Evolutionary conservation across 2,329 filamentous ascomycete species (phyloP).

Genomic region (Cordyceps cicadae): DNA sequence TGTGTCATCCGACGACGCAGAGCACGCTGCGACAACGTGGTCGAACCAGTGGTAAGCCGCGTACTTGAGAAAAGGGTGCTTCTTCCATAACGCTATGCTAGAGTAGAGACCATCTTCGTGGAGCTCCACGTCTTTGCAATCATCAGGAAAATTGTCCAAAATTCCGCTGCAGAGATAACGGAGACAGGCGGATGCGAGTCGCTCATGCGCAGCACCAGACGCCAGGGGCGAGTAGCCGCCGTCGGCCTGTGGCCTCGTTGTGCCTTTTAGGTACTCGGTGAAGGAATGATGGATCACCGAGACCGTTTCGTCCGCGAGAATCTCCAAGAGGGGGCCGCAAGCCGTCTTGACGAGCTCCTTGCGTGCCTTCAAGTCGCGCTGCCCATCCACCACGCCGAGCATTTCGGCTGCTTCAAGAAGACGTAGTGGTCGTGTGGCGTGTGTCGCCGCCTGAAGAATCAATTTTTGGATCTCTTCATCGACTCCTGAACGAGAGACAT

Average conservation of each 20-base stretch:
- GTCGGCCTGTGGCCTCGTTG: conserved; percentile 11
- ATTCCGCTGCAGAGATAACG: not conserved
- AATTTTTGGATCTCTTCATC: conserved; percentile 25
- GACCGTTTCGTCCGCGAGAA: conserved; percentile 36
- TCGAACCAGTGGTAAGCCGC: conserved; percentile 23
- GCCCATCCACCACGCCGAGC: conserved; percentile 12
- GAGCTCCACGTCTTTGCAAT: not conserved
- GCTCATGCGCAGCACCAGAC: not conserved
- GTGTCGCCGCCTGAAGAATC: conserved; percentile 33
- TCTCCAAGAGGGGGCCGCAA: conserved; percentile 37
- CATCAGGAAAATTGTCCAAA: not conserved
- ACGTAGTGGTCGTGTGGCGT: conserved; percentile 32
- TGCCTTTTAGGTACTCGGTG: conserved; percentile 34
- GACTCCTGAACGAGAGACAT: conserved; percentile 21
- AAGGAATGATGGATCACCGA: conserved; percentile 40
- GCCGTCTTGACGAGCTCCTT: conserved; percentile 32
- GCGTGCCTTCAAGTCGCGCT: conserved; percentile 18
- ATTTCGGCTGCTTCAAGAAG: conserved; percentile 31
- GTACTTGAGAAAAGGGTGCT: conserved; percentile 23
- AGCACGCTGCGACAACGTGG: conserved; percentile 15
- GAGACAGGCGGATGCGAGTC: not conserved
- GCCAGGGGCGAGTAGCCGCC: conserved; percentile 14
- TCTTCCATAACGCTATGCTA: conserved; percentile 5
- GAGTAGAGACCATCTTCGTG: not conserved
- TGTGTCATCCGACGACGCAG: not conserved